Base-by-base conservation (phyloP, 129 eudicot genomes). In the Pseudognaphalium luteoalbum region DNA sequence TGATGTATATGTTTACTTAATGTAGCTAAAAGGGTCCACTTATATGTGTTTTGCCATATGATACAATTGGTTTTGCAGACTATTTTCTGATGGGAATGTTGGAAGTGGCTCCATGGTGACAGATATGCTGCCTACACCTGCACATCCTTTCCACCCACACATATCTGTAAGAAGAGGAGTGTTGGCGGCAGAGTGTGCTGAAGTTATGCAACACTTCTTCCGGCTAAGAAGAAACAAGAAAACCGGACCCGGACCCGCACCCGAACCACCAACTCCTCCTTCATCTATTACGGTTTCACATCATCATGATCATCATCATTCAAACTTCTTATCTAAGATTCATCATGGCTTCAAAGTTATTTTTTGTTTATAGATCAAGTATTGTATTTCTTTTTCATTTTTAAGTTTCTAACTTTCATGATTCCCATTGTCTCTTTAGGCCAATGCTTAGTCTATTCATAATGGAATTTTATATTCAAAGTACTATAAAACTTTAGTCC, bases 81-180 rank as follows among this genome's bases (percentile, higher is more conserved):
- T 94, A 60, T 94, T 91, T 77, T 90, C 91, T 2, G 71, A 44
- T 78, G 89, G 85, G 9, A 77, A 71, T 42, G 91, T 85, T 15
- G 87, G 78, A 62, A 80, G 58, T 37, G 80, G 75, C 79, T 54
- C 74, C 65, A 87, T 74, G 64, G 37, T 61, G 22, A 17, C 83
- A 44, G 85, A 87, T 7, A 87, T 80, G 72, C 83, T 87, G 50
- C 76, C 91, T 70, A 91, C 91, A 60, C 97, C 97, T 0, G 64
- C 83, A 35, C 98, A 94, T 62, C 98, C 98, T 6, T 94, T 94
- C 78, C 97, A 94, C 87, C 93, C 93, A 22, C 89, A 91, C 69
- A 82, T 94, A 51, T 65, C 20, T 39, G 78, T 91, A 5, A 79
- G 97, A 66, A 83, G 97, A 84, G 92, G 93, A 52, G 84, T 94